These are phyloP conservation scores for Scutellaria galericulata DNA, from an alignment of 257 asterid genomes.

Conservation along the genomic window DNA sequence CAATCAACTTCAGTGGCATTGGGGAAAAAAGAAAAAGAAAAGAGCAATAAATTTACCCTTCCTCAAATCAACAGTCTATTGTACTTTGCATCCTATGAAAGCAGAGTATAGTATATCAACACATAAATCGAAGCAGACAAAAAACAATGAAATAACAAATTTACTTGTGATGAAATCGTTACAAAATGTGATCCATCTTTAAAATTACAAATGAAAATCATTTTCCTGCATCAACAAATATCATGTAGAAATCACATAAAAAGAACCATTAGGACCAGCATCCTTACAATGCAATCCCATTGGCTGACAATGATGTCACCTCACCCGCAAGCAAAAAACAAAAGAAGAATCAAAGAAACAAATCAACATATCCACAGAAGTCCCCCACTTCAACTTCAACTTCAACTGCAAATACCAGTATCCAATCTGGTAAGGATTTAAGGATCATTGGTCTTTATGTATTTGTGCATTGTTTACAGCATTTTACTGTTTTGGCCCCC, in stretches of 20 bases:
- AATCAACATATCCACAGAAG: slow-evolving; percentile 39
- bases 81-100: neutral
- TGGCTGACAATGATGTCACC: slow-evolving; percentile 23
- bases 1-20: neutral
- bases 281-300: slow-evolving; percentile 32
- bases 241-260: slow-evolving; percentile 26
- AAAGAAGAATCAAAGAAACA: slow-evolving; percentile 29
- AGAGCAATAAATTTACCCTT: too few relatives aligned
- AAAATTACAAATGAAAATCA: slow-evolving; percentile 31
- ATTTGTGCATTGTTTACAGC: slow-evolving; percentile 1
- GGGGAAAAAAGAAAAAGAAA: too few relatives aligned
- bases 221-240: slow-evolving; percentile 26
- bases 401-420: slow-evolving; percentile 30
- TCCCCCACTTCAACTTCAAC: neutral
- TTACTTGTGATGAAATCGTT: slow-evolving; percentile 28
- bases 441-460: slow-evolving; percentile 3
- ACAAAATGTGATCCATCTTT: slow-evolving; percentile 29
- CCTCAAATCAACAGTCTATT: too few relatives aligned
- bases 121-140: neutral
- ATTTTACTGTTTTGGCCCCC: slow-evolving; percentile 6
- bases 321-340: slow-evolving; percentile 29
- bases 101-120: neutral
- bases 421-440: slow-evolving; percentile 10
- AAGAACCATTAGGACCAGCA: slow-evolving; percentile 31
- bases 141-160: slow-evolving; percentile 15